Evolutionary conservation across 345 rosid species (phyloP).

Genomic region (Atalantia buxifolia): DNA sequence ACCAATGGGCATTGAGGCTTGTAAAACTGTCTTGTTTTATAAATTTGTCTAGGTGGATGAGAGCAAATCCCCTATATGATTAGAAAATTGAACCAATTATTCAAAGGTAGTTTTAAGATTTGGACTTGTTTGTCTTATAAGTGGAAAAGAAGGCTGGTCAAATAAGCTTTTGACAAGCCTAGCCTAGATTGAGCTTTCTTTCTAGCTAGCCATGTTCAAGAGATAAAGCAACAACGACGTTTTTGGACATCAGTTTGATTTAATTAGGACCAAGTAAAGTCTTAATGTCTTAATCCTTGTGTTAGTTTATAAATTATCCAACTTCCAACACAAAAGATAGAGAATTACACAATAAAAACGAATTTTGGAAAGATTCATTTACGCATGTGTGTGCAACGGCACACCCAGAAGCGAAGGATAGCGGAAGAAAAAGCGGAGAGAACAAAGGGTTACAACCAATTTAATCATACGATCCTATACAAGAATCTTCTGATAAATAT

Average conservation of each 20-base stretch:
- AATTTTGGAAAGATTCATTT: not conserved
- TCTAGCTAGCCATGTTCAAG: not conserved
- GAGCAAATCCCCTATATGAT: not conserved
- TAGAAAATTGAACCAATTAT: not conserved
- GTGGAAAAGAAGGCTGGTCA: not conserved
- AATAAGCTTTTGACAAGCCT: not conserved
- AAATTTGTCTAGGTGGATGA: not conserved
- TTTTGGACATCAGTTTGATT: not conserved
- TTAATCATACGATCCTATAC: conserved; percentile 10
- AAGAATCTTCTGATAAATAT: not conserved
- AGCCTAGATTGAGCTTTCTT: not conserved
- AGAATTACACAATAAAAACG: not conserved
- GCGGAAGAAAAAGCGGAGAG: not conserved
- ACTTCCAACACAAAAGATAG: not conserved
- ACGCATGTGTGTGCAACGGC: not conserved
- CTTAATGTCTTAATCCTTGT: not conserved
- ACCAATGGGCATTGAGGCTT: not conserved
- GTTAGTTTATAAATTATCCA: not conserved
- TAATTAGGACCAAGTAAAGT: not conserved
- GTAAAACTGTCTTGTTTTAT: not conserved
- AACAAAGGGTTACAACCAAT: not conserved
- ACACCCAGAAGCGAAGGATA: conserved; percentile 7
- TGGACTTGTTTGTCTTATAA: conserved; percentile 7
- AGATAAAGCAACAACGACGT: not conserved
- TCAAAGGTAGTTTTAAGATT: not conserved